Evolutionary conservation across 192 early-diverging fungal species (phyloP).

Genomic region (Lobosporangium transversale): DNA sequence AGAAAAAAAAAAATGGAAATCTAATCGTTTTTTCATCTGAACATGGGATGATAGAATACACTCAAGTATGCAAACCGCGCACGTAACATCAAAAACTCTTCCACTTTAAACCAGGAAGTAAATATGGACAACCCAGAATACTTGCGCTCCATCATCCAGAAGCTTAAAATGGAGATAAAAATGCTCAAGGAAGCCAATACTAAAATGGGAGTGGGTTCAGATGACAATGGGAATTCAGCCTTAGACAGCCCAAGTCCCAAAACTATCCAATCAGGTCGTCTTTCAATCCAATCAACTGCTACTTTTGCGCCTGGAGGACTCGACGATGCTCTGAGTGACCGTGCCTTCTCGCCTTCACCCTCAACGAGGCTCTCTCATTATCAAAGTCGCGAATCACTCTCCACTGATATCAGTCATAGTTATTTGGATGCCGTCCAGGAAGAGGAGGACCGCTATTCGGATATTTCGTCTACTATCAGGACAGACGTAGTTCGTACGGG

Average conservation of each 20-base stretch:
- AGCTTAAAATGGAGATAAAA: constrained; percentile 68
- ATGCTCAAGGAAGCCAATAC: constrained; percentile 43
- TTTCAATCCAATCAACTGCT: constrained; percentile 18
- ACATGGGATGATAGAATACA: constrained; percentile 69
- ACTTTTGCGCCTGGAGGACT: neutral
- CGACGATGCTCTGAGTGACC: constrained; percentile 7
- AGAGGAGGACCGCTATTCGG: constrained; percentile 37
- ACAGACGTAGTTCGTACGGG: constrained; percentile 3
- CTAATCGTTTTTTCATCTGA: no score
- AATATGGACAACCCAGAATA: constrained; percentile 74
- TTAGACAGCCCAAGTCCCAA: neutral
- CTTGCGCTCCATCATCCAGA: constrained; percentile 69
- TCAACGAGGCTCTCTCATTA: constrained; percentile 26
- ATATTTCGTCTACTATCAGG: constrained; percentile 20
- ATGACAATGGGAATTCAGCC: neutral
- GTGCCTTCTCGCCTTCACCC: constrained; percentile 30
- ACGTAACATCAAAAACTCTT: constrained; percentile 94
- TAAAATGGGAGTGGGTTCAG: neutral
- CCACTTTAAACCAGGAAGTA: constrained; percentile 80
- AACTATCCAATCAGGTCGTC: constrained; percentile 23
- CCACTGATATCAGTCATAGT: constrained; percentile 38
- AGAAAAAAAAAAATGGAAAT: no score
- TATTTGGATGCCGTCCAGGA: constrained; percentile 35
- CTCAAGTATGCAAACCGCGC: constrained; percentile 96
- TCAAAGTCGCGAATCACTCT: constrained; percentile 33